phyloP scores from a whole-genome alignment of 2,329 filamentous ascomycete species.

The Arthrobotrys sinensis region DNA sequence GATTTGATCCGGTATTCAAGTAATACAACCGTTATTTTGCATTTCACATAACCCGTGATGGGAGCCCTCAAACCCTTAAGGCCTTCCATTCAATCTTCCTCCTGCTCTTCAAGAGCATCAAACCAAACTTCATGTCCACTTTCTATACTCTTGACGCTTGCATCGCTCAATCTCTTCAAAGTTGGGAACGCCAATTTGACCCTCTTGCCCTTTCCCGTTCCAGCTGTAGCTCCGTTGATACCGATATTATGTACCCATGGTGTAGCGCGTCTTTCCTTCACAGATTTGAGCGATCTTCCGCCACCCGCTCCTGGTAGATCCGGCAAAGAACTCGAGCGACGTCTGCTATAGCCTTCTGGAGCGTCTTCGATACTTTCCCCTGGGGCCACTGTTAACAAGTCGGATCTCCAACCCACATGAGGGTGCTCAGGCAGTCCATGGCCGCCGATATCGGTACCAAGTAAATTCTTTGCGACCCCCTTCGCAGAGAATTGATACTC shows the following conservation, averaged over 20 bases:
- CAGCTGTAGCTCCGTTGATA: conserved; percentile 24
- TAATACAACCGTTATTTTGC: neutral
- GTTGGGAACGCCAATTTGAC: conserved; percentile 44
- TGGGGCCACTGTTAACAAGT: conserved; percentile 30
- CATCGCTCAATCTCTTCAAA: conserved; percentile 54
- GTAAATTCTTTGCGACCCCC: conserved; percentile 13
- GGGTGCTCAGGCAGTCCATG: neutral
- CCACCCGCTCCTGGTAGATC: conserved; percentile 44
- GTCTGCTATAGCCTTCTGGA: conserved; percentile 25
- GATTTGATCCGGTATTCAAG: neutral
- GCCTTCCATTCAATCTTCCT: conserved; percentile 2
- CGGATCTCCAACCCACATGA: conserved; percentile 51
- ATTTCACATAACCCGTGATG: neutral
- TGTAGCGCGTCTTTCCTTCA: conserved; percentile 54
- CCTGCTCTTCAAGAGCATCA: conserved; percentile 51
- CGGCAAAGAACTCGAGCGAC: conserved; percentile 55
- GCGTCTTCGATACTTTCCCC: conserved; percentile 14
- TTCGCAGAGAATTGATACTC: conserved; percentile 10
- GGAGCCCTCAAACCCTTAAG: neutral
- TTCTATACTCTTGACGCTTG: conserved; percentile 45
- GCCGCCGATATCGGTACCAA: neutral
- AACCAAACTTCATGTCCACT: conserved; percentile 53
- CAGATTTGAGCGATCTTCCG: conserved; percentile 28
- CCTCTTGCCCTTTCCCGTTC: conserved; percentile 12
- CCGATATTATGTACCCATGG: conserved; percentile 59